Conservation (phyloP, 1,139 yeast species). For the Yarrowia galli region DNA sequence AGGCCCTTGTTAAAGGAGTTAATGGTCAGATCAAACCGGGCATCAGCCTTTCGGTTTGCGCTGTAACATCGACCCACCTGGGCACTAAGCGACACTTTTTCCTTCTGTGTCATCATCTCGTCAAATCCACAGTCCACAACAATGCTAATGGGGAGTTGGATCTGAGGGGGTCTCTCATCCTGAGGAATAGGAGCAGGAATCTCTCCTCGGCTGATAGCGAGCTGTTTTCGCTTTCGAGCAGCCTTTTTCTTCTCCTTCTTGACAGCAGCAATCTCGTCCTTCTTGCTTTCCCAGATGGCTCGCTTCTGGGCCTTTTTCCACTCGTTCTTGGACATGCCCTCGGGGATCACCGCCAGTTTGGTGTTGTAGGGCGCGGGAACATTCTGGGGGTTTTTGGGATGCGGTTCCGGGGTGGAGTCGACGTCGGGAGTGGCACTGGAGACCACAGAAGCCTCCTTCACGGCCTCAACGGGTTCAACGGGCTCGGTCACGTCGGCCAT, state of each 20-base stretch:
- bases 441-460: background rate
- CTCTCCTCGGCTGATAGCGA: constrained; percentile 35
- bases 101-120: constrained; percentile 80
- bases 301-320: constrained; percentile 76
- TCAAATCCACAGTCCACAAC: constrained; percentile 91
- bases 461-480: background rate
- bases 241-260: constrained; percentile 59
- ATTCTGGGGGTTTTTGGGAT: constrained; percentile 4
- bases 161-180: constrained; percentile 29
- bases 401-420: background rate
- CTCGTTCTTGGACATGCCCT: constrained; percentile 83
- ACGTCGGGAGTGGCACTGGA: background rate
- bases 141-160: constrained; percentile 49
- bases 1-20: constrained; percentile 73
- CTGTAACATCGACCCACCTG: constrained; percentile 87
- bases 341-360: constrained; percentile 58
- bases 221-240: constrained; percentile 23
- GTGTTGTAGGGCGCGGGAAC: constrained; percentile 37
- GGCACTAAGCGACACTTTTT: constrained; percentile 75
- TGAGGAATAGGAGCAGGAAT: constrained; percentile 33
- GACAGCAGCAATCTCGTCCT: constrained; percentile 62
- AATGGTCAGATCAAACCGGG: constrained; percentile 66
- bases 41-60: constrained; percentile 68
- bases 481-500: constrained; percentile 15
- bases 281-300: constrained; percentile 68